Conservation (phyloP, 306 rosid genomes). For the Inga leiocalycina region DNA sequence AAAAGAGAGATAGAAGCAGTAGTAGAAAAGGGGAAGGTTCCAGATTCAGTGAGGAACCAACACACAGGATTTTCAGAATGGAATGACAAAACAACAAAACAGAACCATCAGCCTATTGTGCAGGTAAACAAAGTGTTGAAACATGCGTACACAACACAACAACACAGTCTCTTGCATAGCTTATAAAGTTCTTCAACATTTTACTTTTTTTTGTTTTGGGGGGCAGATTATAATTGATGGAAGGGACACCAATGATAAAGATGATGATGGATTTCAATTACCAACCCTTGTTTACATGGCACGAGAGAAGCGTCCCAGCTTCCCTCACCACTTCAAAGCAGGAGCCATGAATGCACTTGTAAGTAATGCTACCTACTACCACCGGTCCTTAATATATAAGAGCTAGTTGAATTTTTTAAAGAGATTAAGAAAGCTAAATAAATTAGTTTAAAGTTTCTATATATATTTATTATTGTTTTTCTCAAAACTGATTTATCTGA, state of each 20-base stretch:
- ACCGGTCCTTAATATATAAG: too few species aligned
- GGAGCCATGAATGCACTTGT: conserved; percentile 79
- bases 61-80: conserved; percentile 66
- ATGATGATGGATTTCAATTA: conserved; percentile 49
- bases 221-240: conserved; percentile 61
- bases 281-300: conserved; percentile 70
- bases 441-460: too few species aligned
- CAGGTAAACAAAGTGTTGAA: conserved; percentile 34
- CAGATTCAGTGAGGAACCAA: conserved; percentile 38
- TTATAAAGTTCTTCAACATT: background rate
- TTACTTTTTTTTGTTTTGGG: background rate
- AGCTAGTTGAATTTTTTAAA: too few species aligned
- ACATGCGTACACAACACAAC: background rate
- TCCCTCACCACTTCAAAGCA: conserved; percentile 76
- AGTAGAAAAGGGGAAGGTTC: conserved; percentile 44
- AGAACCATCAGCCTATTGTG: conserved; percentile 67
- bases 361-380: background rate
- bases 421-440: too few species aligned
- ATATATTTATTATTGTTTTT: too few species aligned
- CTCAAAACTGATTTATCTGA: too few species aligned
- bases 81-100: conserved; percentile 51
- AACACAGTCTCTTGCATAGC: background rate
- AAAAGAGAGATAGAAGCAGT: conserved; percentile 48
- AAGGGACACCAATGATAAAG: conserved; percentile 46
- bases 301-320: conserved; percentile 64